Evolutionary conservation across 179 eudicot genomes (phyloP).

Genomic region (Drosera spatulata): DNA sequence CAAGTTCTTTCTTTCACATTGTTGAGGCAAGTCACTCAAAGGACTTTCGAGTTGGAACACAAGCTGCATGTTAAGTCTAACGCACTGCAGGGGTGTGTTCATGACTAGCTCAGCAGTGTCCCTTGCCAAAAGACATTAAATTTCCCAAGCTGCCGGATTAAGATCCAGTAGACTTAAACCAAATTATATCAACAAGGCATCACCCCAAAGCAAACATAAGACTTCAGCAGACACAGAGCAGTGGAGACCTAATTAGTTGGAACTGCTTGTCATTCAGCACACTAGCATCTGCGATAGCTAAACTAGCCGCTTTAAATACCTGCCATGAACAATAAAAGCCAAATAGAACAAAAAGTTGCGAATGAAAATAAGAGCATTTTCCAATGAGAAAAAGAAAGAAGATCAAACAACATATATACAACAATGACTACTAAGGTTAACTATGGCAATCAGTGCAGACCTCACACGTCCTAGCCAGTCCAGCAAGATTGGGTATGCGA

Average conservation of each 20-base stretch:
- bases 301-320: slow-evolving; percentile 83
- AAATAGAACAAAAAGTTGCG: slow-evolving; percentile 6
- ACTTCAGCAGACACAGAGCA: not conserved
- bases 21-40: too few relatives aligned
- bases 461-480: slow-evolving; percentile 96
- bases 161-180: too few relatives aligned
- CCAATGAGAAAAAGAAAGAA: not conserved
- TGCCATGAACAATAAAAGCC: slow-evolving; percentile 15
- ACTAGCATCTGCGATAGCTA: slow-evolving; percentile 62
- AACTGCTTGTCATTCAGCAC: slow-evolving; percentile 83
- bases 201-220: not conserved
- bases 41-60: too few relatives aligned
- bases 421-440: not conserved
- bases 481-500: slow-evolving; percentile 98
- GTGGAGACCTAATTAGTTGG: slow-evolving; percentile 75
- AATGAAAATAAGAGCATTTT: not conserved
- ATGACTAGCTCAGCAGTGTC: too few relatives aligned
- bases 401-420: not conserved
- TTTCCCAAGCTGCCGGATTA: too few relatives aligned
- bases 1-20: too few relatives aligned
- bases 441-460: slow-evolving; percentile 17
- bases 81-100: too few relatives aligned
- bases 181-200: too few relatives aligned
- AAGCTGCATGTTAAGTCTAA: too few relatives aligned
- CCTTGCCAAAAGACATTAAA: too few relatives aligned